Evolutionary conservation across 441 rosid species (phyloP).

Genomic region (Hypseocharis bilobata): DNA sequence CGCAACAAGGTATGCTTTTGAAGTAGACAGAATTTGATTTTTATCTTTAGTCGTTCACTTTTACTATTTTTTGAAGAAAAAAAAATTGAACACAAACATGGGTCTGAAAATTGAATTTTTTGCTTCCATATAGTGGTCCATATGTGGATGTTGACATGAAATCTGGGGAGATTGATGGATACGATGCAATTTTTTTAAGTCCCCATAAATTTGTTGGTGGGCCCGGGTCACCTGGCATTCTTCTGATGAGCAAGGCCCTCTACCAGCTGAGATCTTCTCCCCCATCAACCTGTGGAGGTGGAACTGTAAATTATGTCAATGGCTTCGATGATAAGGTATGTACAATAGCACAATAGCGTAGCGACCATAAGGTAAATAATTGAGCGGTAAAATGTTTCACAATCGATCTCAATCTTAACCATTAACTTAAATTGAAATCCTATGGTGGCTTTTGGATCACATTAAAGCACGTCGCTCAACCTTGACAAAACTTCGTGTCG

Average conservation of each 20-base stretch:
- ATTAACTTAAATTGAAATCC: no score
- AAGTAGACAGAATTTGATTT: no score
- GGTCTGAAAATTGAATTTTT: background rate
- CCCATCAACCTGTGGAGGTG: constrained; percentile 62
- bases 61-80: no score
- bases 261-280: constrained; percentile 37
- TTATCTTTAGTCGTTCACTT: background rate
- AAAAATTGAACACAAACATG: no score
- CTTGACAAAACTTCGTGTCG: no score
- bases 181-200: constrained; percentile 50
- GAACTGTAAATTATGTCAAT: constrained; percentile 51
- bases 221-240: constrained; percentile 52
- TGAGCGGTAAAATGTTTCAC: no score
- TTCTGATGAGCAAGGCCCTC: constrained; percentile 40
- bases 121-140: constrained; percentile 31
- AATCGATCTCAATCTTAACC: no score
- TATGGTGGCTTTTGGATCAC: no score
- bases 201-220: constrained; percentile 61
- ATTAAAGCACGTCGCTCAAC: no score
- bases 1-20: constrained; percentile 40
- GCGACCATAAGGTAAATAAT: no score
- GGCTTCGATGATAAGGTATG: constrained; percentile 44
- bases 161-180: constrained; percentile 43
- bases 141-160: constrained; percentile 50
- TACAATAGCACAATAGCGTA: no score